A percentile compares a stretch with the other conserved stretches of the same genome.
These are phyloP conservation scores for Symbiodinium natans DNA, from an alignment of 73 alveolate genomes.

Conservation along the genomic window DNA sequence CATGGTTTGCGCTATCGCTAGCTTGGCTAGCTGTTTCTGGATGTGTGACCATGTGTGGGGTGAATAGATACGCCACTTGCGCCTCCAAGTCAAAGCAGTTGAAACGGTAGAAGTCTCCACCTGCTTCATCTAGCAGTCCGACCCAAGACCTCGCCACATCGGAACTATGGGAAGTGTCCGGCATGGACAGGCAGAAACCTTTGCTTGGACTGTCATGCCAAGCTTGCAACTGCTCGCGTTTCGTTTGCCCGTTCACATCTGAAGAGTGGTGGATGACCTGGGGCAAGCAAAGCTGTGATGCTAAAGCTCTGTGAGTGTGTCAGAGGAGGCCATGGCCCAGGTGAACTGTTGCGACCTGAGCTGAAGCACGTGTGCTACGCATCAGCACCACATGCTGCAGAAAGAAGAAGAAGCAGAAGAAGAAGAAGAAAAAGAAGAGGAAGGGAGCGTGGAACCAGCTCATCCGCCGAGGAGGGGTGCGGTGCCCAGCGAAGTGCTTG, in stretches of 20 bases:
- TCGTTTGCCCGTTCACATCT: conserved; percentile 67
- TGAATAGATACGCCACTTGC: too few relatives aligned
- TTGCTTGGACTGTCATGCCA: not conserved
- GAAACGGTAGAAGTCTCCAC: conserved; percentile 79
- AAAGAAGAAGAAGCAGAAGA: too few relatives aligned
- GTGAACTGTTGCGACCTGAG: conserved; percentile 56
- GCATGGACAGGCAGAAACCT: not conserved
- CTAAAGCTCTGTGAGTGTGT: not conserved
- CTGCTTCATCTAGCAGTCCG: conserved; percentile 63
- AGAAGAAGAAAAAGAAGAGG: too few relatives aligned
- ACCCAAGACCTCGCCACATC: conserved; percentile 57
- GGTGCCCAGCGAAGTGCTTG: too few relatives aligned
- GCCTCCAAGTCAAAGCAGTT: conserved; percentile 73
- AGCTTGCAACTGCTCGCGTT: conserved; percentile 54
- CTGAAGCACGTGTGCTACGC: not conserved
- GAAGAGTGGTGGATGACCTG: conserved; percentile 59
- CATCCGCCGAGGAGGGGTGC: too few relatives aligned
- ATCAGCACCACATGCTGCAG: not conserved
- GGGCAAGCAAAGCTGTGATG: not conserved
- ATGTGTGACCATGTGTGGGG: too few relatives aligned
- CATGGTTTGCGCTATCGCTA: too few relatives aligned
- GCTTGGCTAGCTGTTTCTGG: too few relatives aligned
- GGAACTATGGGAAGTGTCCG: not conserved
- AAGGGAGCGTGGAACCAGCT: too few relatives aligned
- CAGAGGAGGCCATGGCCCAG: not conserved